Evolutionary conservation across 495 filamentous ascomycete genomes (phyloP), one percentile per base, ranked within the genome.

Genomic region (Peziza echinospora): DNA sequence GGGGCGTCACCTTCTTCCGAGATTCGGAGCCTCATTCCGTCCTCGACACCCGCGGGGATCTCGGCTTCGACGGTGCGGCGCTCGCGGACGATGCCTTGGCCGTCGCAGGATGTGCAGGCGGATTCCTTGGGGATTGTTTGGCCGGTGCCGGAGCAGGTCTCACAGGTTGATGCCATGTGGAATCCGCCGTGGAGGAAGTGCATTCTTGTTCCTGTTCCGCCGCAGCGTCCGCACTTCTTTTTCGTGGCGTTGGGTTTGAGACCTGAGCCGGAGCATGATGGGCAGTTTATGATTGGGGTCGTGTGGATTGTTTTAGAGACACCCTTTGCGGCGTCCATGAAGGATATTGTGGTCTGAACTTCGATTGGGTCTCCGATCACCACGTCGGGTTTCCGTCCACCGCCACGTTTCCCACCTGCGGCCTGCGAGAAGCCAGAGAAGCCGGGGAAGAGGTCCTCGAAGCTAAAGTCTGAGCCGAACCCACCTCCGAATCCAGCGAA

Each of bases 241-340:
- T 75, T 67, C 56, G 77, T 74, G 13, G 78, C 69, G 2, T 86
- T 85, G 39, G 75, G 62, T 65, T 93, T 94, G 65, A 97, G 41
- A 9, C 89, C 89, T 55, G 67, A 78, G 39, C 89, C 89, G 13
- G 62, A 63, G 59, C 89, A 97, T 1, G 81, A 86, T 48, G 72
- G 71, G 54, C 89, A 97, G 49, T 76, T 66, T 5, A 75, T 70
- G 47, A 89, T 60, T 8, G 89, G 85, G 6, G 75, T 76, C 50
- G 91, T 79, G 48, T 63, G 69, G 30, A 97, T 82, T 19, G 81
- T 75, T 61, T 87, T 82, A 44, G 62, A 72, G 21, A 74, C 74
- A 9, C 89, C 89, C 64, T 86, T 93, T 16, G 89, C 89, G 5
- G 89, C 84, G 51, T 97, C 91, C 80, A 85, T 84, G 61, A 97